These are phyloP conservation scores for Diversispora eburnea DNA, from an alignment of 192 early-diverging fungal species.

Conservation along the genomic window DNA sequence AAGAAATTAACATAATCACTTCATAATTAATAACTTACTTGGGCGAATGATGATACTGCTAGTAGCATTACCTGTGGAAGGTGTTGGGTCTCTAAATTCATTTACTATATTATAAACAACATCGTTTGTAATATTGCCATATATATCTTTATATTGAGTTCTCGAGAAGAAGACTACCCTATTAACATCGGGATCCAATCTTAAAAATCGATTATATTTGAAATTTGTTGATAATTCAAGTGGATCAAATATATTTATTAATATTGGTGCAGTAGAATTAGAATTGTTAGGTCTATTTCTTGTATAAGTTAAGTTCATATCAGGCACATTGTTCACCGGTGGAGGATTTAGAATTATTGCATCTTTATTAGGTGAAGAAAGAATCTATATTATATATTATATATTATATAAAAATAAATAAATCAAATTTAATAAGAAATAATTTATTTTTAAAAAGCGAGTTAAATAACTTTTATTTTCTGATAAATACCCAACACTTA, in stretches of 20 bases:
- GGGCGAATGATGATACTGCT: slow-evolving; percentile 15
- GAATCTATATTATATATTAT: neutral
- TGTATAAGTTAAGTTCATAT: slow-evolving; percentile 2
- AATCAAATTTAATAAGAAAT: neutral
- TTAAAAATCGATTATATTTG: neutral
- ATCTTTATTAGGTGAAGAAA: neutral
- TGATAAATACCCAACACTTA: slow-evolving; percentile 7
- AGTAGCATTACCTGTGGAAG: neutral
- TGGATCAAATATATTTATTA: slow-evolving; percentile 24
- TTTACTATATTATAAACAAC: slow-evolving; percentile 20
- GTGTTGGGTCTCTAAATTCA: slow-evolving; percentile 10
- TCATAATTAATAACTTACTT: neutral
- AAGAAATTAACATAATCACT: too few relatives aligned
- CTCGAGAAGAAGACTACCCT: slow-evolving; percentile 15
- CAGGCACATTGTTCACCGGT: neutral
- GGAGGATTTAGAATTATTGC: neutral
- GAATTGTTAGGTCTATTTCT: neutral
- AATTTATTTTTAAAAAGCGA: neutral
- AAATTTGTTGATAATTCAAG: neutral
- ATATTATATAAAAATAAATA: too few relatives aligned
- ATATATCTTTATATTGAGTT: neutral
- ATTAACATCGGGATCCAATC: slow-evolving; percentile 14
- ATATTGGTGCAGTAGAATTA: neutral
- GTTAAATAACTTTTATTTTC: neutral
- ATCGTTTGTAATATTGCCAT: neutral